Evolutionary conservation across 176 grass and related monocot species (phyloP).

Genomic region (Panicum miliaceum): DNA sequence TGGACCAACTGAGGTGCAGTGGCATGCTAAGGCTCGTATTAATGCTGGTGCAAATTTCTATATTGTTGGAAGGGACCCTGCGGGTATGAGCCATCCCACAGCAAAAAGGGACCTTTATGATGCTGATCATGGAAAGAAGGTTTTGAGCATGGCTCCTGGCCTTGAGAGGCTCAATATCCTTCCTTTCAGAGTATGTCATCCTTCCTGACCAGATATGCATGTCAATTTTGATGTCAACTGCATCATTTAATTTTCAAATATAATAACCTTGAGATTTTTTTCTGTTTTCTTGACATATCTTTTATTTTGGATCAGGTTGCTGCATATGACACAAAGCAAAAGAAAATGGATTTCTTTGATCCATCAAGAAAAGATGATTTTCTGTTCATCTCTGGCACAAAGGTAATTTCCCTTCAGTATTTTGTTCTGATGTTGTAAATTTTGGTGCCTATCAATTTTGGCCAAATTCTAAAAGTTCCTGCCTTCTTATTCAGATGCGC

Average conservation of each 20-base stretch:
- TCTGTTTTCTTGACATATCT: slow-evolving; percentile 38
- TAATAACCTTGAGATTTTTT: background rate
- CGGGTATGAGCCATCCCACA: slow-evolving; percentile 84
- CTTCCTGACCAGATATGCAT: slow-evolving; percentile 6
- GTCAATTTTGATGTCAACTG: background rate
- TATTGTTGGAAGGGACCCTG: slow-evolving; percentile 96
- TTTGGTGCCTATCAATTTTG: background rate
- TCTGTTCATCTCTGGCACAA: slow-evolving; percentile 96
- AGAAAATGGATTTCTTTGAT: slow-evolving; percentile 97
- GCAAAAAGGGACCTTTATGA: slow-evolving; percentile 96
- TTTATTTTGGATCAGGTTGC: slow-evolving; percentile 68
- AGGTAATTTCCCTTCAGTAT: slow-evolving; percentile 54
- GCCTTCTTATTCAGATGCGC: slow-evolving; percentile 63
- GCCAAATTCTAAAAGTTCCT: slow-evolving; percentile 16
- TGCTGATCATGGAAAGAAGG: slow-evolving; percentile 97
- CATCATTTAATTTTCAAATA: slow-evolving; percentile 11
- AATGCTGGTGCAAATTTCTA: slow-evolving; percentile 99
- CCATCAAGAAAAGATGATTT: slow-evolving; percentile 94
- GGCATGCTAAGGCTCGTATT: slow-evolving; percentile 96
- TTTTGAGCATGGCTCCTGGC: slow-evolving; percentile 92
- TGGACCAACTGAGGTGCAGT: slow-evolving; percentile 95
- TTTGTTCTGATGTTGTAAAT: slow-evolving; percentile 7
- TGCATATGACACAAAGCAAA: slow-evolving; percentile 81
- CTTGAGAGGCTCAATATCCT: slow-evolving; percentile 96
- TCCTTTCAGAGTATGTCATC: slow-evolving; percentile 84